Evolutionary conservation across 2,329 filamentous ascomycete genomes (phyloP), one percentile per base, ranked within the genome.

Genomic region (Neospermospora avenae): DNA sequence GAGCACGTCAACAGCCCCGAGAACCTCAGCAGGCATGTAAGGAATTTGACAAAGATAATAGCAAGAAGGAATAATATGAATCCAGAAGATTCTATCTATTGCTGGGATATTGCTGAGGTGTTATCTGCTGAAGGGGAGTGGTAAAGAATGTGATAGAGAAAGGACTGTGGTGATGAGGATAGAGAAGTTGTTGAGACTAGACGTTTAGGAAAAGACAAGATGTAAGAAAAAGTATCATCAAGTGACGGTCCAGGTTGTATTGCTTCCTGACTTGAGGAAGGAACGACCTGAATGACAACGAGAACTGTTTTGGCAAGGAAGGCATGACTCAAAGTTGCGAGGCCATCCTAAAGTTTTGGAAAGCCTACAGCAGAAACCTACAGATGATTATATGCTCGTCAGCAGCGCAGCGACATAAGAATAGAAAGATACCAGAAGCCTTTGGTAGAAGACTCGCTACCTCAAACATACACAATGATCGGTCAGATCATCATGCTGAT

Each of bases 21-120:
- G 54, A 10, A 57, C 22, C 24, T 58, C 54, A 35, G 64, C 39
- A 51, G 37, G 58, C 68, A 70, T 70, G 39, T 63, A 66, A 39
- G 28, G 28, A 10, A n/a, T n/a, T 31, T 31, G 28, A 31, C 5
- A 5, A 31, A 10, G 20, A 52, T 18, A 35, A 7, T 18, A 39
- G n/a, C 8, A 54, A 54, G 22, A 28, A 62, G 60, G 55, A 28
- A 51, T 46, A 22, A 18, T 54, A n/a, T 14, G 22, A 18, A 25
- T 53, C 39, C 39, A 51, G 42, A n/a, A 45, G 45, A 51, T 45
- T 41, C 28, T 46, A 44, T 56, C 41, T 48, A 56, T 18, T 42
- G 42, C 24, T 22, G 54, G 35, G 39, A 34, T 48, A 56, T 18
- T 42, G 42, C 24, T 22, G 54, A 45, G 39, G 44, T 57, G n/a